phyloP scores from a whole-genome alignment of 805 yeast genomes.

The Suhomyces sp. region DNA sequence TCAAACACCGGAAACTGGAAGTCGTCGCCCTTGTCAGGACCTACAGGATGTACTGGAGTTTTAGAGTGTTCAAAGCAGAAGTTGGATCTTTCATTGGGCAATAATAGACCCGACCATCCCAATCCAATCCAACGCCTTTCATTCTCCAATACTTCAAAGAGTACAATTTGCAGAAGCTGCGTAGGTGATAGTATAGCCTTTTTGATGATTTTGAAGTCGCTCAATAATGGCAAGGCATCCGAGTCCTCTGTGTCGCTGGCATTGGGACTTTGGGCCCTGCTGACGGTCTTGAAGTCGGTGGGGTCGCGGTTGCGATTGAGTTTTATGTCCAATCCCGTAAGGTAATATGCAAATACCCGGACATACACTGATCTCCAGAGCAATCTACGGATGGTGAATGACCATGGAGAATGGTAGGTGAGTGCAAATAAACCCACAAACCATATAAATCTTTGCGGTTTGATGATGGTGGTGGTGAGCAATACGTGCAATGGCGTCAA shows the following conservation, averaged over 20 bases:
- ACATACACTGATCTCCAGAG: slow-evolving; percentile 50
- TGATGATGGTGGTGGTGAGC: slow-evolving; percentile 30
- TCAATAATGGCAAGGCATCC: slow-evolving; percentile 19
- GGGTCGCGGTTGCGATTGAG: slow-evolving; percentile 5
- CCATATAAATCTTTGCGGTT: slow-evolving; percentile 35
- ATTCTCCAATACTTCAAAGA: slow-evolving; percentile 52
- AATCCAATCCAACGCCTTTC: slow-evolving; percentile 62
- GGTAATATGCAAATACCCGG: slow-evolving; percentile 33
- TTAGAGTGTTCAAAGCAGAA: slow-evolving; percentile 44
- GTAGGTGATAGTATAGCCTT: slow-evolving; percentile 40
- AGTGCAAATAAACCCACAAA: slow-evolving; percentile 35
- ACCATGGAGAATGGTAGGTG: slow-evolving; percentile 49
- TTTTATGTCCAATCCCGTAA: slow-evolving; percentile 36
- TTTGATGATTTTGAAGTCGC: slow-evolving; percentile 38
- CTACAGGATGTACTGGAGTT: slow-evolving; percentile 22
- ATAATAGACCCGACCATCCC: slow-evolving; percentile 52
- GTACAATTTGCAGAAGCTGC: slow-evolving; percentile 45
- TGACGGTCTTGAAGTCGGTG: slow-evolving; percentile 5
- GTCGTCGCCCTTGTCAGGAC: slow-evolving; percentile 14
- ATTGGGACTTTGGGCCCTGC: slow-evolving; percentile 17
- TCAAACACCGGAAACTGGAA: slow-evolving; percentile 48
- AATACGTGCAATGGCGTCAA: slow-evolving; percentile 45
- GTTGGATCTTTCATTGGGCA: slow-evolving; percentile 52
- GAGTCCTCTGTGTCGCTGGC: slow-evolving; percentile 17
- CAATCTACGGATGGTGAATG: slow-evolving; percentile 42